Conservation (phyloP, 306 rosid species). For the Delonix regia region DNA sequence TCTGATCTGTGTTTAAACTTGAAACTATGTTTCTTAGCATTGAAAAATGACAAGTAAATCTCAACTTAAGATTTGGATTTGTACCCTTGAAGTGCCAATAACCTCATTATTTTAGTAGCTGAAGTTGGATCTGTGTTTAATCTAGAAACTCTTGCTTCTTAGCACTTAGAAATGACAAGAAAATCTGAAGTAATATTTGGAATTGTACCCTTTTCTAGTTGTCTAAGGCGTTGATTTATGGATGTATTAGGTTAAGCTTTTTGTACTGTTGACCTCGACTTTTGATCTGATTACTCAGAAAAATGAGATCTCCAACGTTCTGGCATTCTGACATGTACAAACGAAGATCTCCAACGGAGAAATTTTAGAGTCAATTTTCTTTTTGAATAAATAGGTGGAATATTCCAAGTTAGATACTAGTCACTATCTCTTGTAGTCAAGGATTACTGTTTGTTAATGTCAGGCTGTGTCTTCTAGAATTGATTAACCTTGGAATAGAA, state of each 20-base stretch:
- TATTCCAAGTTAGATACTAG: not conserved
- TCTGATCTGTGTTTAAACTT: not conserved
- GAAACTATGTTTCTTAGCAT: not conserved
- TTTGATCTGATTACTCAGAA: slow-evolving; percentile 1
- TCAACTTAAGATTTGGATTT: not conserved
- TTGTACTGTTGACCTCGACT: slow-evolving; percentile 4
- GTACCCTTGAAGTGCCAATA: not conserved
- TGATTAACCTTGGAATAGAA: not conserved
- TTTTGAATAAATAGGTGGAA: slow-evolving; percentile 1
- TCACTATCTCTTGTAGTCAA: slow-evolving; percentile 30
- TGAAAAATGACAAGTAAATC: slow-evolving; percentile 19
- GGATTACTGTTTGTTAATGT: slow-evolving; percentile 30
- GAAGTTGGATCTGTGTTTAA: not conserved
- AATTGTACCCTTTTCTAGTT: slow-evolving; percentile 10
- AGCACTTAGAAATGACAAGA: not conserved
- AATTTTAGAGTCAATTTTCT: not conserved
- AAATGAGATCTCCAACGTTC: not conserved
- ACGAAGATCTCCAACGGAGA: not conserved
- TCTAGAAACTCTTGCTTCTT: not conserved
- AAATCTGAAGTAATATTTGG: not conserved
- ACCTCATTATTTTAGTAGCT: not conserved
- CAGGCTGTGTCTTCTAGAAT: slow-evolving; percentile 26
- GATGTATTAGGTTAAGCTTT: not conserved
- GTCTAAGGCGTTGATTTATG: not conserved
- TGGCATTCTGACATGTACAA: not conserved